Base-by-base conservation (phyloP, 768 basidiomycete species). In the Hydnum rufescens region DNA sequence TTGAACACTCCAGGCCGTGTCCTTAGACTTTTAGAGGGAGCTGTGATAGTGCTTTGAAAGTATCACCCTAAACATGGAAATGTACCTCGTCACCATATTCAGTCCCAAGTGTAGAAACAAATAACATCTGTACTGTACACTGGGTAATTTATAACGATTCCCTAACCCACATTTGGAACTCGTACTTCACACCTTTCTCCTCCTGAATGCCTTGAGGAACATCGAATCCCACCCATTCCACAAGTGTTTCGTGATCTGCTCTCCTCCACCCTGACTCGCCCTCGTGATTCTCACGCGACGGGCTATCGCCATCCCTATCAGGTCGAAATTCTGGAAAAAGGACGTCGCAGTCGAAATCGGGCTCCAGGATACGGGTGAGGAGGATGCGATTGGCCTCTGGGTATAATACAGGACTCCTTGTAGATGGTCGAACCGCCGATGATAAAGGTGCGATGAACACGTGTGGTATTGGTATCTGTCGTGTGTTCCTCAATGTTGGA, bases 111-210 rank as follows among this genome's bases (percentile, higher is more conserved):
- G n/a, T n/a, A n/a, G n/a, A n/a, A n/a, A n/a, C n/a, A n/a, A n/a
- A n/a, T n/a, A n/a, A n/a, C n/a, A n/a, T n/a, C n/a, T n/a, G n/a
- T n/a, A n/a, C n/a, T n/a, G n/a, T n/a, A n/a, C n/a, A n/a, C n/a
- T n/a, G 13, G 36, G 36, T 39, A 13, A 39, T 39, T 22, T 13
- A 39, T 23, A 13, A 16, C 28, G 54, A 30, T 52, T 61, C 63
- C 51, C 75, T 73, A 49, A 77, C 71, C 93, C 93, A 99, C 89
- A 99, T 89, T 69, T 99, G 86, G 65, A 80, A 95, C 67, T 86
- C 83, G 64, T 92, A 99, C 58, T 73, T 70, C 43, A 87, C 70
- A 5, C 80, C 86, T 52, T 82, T 82, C 65, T 95, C 89, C 63
- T 77, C 76, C 64, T 85, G 80, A 60, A 75, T 66, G 3, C 85